These are phyloP conservation scores for Clarkia xantiana DNA, from an alignment of 345 rosid species.

Conservation along the genomic window DNA sequence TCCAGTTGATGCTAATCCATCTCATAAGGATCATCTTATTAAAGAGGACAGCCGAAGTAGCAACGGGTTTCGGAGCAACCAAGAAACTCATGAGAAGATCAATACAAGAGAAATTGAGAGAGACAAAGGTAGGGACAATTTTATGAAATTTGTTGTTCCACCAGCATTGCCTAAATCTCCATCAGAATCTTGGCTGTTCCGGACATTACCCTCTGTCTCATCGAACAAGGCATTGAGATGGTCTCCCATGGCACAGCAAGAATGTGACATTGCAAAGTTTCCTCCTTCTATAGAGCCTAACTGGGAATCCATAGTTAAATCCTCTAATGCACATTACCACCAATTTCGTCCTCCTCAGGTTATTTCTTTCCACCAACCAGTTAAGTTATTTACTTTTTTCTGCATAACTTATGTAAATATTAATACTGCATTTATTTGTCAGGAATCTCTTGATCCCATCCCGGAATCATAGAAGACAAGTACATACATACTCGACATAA, in stretches of 20 bases:
- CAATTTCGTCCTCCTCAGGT: too few relatives aligned
- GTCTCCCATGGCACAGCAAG: slow-evolving; percentile 19
- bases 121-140: slow-evolving; percentile 11
- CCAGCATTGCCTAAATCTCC: slow-evolving; percentile 74
- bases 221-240: slow-evolving; percentile 24
- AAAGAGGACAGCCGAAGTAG: too few relatives aligned
- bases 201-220: slow-evolving; percentile 47
- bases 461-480: background rate
- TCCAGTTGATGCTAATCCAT: slow-evolving; percentile 4
- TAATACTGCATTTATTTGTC: too few relatives aligned
- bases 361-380: too few relatives aligned
- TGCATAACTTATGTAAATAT: too few relatives aligned
- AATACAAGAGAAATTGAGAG: slow-evolving; percentile 11
- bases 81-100: slow-evolving; percentile 11
- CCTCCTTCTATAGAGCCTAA: slow-evolving; percentile 16
- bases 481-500: too few relatives aligned
- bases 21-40: too few relatives aligned
- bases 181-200: slow-evolving; percentile 80
- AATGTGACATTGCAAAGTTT: slow-evolving; percentile 13
- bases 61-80: too few relatives aligned
- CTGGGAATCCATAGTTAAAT: slow-evolving; percentile 62
- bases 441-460: background rate
- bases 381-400: background rate
- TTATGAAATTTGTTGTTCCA: slow-evolving; percentile 29
- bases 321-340: slow-evolving; percentile 14